Base-by-base conservation (phyloP, 2,329 filamentous ascomycete genomes). In the Fusarium longipes region DNA sequence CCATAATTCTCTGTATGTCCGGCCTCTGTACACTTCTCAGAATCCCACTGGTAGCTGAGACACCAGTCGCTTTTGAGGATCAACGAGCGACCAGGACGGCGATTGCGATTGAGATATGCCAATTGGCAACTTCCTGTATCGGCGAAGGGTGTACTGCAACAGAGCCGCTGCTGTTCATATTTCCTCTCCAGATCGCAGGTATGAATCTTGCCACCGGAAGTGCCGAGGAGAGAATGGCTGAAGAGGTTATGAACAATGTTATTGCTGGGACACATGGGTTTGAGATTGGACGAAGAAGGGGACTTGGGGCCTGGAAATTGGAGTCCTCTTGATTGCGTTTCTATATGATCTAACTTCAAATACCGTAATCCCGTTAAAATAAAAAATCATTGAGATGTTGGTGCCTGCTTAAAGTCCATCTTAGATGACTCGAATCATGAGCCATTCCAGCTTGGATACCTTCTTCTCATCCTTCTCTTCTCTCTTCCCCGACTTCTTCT, bases 361-460 rank as follows among this genome's bases (percentile, higher is more conserved):
- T 40, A 39, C 8, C 8, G 2, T 2, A n/a, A 9, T 17, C 8
- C 8, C 8, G 5, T 39, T 24, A 5, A 24, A 24, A 40, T 5
- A 1, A 17, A 25, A 38, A 38, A 25, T 5, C 9, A 25, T 27
- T 27, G 6, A 5, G 27, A 7, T 27, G 8, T 9, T 27, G 6
- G 25, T 5, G 7, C 0, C 1, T 8, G 4, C 7, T 17, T 8
- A 4, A 7, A 20, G 6, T 5, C 6, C 20, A 2, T 0, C 35
- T 42, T 18, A 53, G 4, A 53, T n/a, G 6, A n/a, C 33, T 6
- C 20, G 47, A n/a, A 64, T 59, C 35, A 65, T 40, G 4, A 64
- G 45, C 61, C 61, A 64, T n/a, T 65, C 45, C 6, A 64, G 12
- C 20, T 36, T 64, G 2, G 60, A 45, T 9, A 64, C 45, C n/a